Percentiles rank a stretch among this genome's conserved stretches.
phyloP scores from a whole-genome alignment of 169 alveolate genomes.

The Eimeria maxima region DNA sequence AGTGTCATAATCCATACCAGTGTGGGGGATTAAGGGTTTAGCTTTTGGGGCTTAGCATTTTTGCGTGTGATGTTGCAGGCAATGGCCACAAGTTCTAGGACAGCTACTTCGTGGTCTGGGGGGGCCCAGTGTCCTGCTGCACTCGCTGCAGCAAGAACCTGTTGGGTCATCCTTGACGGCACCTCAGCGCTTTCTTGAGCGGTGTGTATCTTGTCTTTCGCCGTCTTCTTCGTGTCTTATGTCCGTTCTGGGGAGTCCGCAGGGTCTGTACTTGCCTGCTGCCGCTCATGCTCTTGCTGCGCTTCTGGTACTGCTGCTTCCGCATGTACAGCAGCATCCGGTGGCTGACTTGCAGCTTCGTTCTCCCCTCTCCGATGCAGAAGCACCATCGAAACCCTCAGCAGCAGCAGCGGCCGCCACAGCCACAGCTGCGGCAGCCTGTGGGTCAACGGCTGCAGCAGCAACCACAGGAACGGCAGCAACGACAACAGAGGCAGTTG shows the following conservation, averaged over 20 bases:
- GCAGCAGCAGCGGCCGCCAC: neutral
- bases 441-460: neutral
- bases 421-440: neutral
- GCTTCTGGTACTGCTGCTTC: slow-evolving; percentile 25
- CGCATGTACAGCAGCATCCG: neutral
- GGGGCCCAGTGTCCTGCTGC: slow-evolving; percentile 6
- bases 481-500: neutral
- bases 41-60: neutral
- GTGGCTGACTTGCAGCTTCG: neutral
- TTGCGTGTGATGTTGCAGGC: neutral
- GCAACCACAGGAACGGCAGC: neutral
- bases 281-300: slow-evolving; percentile 22
- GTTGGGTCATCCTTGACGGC: neutral
- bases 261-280: neutral
- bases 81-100: neutral
- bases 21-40: neutral
- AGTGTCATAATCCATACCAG: no score
- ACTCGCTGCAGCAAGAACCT: neutral
- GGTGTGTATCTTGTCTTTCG: slow-evolving; percentile 7
- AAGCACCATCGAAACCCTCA: neutral
- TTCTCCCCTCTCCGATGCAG: neutral
- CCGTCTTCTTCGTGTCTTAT: neutral
- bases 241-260: neutral
- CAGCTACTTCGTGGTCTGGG: slow-evolving; percentile 33
- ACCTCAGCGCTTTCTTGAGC: slow-evolving; percentile 30